Percentiles rank a stretch among this genome's conserved stretches.
phyloP scores from a whole-genome alignment of 2,329 filamentous ascomycete genomes.

The Phaeosphaeriaceae sp. region DNA sequence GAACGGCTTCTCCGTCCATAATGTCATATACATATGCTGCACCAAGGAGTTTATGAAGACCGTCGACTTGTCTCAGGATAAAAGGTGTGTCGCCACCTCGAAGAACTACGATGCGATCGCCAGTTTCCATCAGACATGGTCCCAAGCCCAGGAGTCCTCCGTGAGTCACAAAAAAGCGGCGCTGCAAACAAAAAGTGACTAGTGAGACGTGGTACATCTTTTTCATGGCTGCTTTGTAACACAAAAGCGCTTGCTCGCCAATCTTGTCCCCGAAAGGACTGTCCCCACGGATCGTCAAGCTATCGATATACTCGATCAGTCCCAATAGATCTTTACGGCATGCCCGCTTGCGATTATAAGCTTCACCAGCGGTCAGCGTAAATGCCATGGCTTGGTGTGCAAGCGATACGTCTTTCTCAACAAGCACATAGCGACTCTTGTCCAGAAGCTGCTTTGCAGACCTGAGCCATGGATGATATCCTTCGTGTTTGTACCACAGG shows the following conservation, averaged over 20 bases:
- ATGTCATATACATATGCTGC: not conserved
- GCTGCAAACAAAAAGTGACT: not conserved
- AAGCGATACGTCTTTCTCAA: not conserved
- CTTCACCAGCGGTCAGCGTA: not conserved
- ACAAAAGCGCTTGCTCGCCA: not conserved
- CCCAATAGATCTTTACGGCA: not conserved
- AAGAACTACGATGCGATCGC: not conserved
- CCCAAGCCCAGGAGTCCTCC: not conserved
- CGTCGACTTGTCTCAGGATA: not conserved
- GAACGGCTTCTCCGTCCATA: constrained; percentile 2
- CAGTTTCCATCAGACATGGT: not conserved
- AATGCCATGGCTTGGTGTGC: not conserved
- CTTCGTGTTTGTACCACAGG: not conserved
- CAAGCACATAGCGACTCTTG: not conserved
- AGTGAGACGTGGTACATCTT: not conserved
- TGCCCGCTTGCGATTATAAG: not conserved
- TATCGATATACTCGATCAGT: not conserved
- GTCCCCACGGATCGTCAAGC: not conserved
- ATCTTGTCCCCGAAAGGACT: not conserved
- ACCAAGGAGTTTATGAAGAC: not conserved
- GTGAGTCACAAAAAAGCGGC: not conserved
- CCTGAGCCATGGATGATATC: not conserved
- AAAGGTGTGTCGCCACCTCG: not conserved
- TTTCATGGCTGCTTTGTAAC: not conserved
- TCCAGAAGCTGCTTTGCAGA: not conserved